Evolutionary conservation across 108 stramenopile species (phyloP).

Genomic region (Nitzschia sp.): DNA sequence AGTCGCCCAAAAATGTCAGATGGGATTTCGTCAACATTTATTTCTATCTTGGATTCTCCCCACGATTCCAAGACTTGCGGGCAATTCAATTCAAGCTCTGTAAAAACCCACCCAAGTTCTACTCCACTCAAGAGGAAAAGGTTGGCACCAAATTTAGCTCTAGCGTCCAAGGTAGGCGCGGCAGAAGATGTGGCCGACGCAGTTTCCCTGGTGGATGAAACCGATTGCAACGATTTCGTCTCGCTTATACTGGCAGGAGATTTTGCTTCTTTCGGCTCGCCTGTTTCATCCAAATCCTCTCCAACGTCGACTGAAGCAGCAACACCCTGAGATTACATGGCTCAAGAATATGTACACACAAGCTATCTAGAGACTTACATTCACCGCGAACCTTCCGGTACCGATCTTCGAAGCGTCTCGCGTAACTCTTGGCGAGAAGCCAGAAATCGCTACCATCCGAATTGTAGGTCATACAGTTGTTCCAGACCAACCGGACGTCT

Average conservation of each 20-base stretch:
- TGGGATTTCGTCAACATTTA: conserved; percentile 88
- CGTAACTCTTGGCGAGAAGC: conserved; percentile 75
- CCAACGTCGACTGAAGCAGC: conserved; percentile 16
- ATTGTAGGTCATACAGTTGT: conserved; percentile 97
- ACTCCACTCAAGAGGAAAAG: conserved; percentile 82
- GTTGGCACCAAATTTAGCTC: conserved; percentile 74
- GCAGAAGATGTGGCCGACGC: background rate
- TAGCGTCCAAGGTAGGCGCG: conserved; percentile 63
- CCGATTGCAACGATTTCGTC: background rate
- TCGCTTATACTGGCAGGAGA: background rate
- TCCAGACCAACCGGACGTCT: conserved; percentile 95
- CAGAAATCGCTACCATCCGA: conserved; percentile 89
- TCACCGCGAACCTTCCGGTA: conserved; percentile 77
- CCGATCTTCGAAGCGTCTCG: conserved; percentile 84
- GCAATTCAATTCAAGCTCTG: conserved; percentile 79
- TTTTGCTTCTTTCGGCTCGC: background rate
- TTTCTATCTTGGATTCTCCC: conserved; percentile 66
- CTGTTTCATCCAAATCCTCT: conserved; percentile 17
- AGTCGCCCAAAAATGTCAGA: conserved; percentile 76
- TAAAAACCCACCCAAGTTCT: conserved; percentile 84
- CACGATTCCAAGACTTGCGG: conserved; percentile 79
- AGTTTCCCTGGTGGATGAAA: background rate
- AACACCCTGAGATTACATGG: too few relatives aligned
- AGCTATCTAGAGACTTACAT: conserved; percentile 47
- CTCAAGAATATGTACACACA: too few relatives aligned